These are phyloP conservation scores for Lomentospora prolificans DNA, from an alignment of 2,329 filamentous ascomycete species.

Conservation along the genomic window DNA sequence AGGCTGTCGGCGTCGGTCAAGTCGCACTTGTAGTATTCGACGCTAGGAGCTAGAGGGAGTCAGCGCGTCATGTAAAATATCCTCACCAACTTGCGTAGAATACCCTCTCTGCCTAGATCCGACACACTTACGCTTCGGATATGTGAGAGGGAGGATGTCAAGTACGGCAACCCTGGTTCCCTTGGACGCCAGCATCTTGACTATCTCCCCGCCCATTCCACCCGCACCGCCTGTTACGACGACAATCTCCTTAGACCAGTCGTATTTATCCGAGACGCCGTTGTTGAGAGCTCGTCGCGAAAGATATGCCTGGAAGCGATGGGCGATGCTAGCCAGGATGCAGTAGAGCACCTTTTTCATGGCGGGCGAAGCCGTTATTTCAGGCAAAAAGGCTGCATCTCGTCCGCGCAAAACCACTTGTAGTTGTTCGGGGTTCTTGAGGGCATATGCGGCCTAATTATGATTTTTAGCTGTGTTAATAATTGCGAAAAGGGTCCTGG, in stretches of 20 bases:
- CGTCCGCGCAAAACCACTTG: background rate
- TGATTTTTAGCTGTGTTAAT: too few species aligned
- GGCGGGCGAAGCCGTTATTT: background rate
- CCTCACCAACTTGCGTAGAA: too few species aligned
- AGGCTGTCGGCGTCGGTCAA: constrained; percentile 34
- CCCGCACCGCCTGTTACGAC: constrained; percentile 51
- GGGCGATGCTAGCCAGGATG: background rate
- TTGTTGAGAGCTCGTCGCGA: constrained; percentile 19
- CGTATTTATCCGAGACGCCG: constrained; percentile 31
- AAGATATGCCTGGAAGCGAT: background rate
- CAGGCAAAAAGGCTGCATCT: background rate
- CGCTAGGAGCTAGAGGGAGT: background rate
- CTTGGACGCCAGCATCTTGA: constrained; percentile 37
- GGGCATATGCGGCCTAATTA: background rate
- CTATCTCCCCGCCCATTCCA: constrained; percentile 47
- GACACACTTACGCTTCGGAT: constrained; percentile 22
- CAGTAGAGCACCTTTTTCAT: background rate
- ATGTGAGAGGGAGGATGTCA: constrained; percentile 41
- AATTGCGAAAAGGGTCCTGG: too few species aligned
- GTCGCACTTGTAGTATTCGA: constrained; percentile 24
- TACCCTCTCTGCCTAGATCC: background rate
- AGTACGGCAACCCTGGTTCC: constrained; percentile 47
- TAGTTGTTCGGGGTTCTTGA: background rate
- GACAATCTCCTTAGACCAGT: constrained; percentile 46
- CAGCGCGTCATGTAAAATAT: too few species aligned